Evolutionary conservation across 306 rosid genomes (phyloP), one percentile per base, ranked within the genome.

Genomic region (Rosa lucieae): DNA sequence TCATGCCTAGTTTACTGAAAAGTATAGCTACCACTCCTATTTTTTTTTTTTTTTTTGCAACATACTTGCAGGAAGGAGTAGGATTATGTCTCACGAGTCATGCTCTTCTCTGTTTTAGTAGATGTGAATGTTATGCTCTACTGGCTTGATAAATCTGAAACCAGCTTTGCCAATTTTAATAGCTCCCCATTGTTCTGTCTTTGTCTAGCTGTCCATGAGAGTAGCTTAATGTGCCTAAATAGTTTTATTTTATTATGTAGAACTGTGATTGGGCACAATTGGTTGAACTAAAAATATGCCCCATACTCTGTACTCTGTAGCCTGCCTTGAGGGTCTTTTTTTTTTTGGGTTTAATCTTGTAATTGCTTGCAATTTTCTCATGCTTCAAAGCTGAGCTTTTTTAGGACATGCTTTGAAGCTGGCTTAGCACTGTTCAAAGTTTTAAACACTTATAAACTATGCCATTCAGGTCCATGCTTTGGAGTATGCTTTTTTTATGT

Each of bases 361-460:
- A 71, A 14, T 47, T 71, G 75, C 75, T 70, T 71, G 42, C 40
- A 47, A 26, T 71, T 6, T 71, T 15, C 75, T 47, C 6, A 3
- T 71, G 14, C 29, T 8, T 9, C 13, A 6, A 73, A 73, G 26
- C 35, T 32, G 32, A 52, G 49, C 47, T 3, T 35, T 51, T 52
- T 2, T 3, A 53, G 66, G 53, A 73, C 40, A 11, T 53, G 5
- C 37, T 53, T 18, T 39, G 77, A 72, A 53, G 77, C 66, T 73
- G 18, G 37, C 12, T 29, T 53, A 21, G 49, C 15, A 40, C 47
- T 37, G 40, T 17, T 53, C 32, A 17, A 49, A 53, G 44, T 5
- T 20, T 20, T 39, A 52, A 10, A 20, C 61, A 42, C n/a, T 10
- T 52, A 73, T 14, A 8, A 37, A 58, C 29, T 58, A 58, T 58